phyloP scores from a whole-genome alignment of 441 rosid genomes.

The Erysimum cheiri region DNA sequence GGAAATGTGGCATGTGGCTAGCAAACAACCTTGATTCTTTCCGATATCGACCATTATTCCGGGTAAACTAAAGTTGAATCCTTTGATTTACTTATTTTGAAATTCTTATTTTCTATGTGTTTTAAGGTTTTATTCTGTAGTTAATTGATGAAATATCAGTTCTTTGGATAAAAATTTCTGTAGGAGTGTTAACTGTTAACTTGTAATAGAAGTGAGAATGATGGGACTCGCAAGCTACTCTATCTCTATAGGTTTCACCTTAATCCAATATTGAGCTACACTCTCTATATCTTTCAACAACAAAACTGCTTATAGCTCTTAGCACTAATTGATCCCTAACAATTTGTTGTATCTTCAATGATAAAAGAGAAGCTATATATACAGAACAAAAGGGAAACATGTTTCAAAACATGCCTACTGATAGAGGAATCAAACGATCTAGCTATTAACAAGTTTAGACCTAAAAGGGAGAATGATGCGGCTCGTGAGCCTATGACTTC shows the following conservation, averaged over 20 bases:
- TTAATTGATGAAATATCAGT: neutral
- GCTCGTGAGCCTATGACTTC: slow-evolving; percentile 33
- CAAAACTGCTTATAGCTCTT: slow-evolving; percentile 5
- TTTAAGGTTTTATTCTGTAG: neutral
- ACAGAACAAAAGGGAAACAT: neutral
- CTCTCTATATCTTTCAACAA: neutral
- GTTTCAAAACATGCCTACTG: slow-evolving; percentile 19
- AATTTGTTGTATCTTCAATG: neutral
- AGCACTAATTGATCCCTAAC: slow-evolving; percentile 21
- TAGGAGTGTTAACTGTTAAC: neutral
- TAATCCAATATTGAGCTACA: neutral
- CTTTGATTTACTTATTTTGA: too few species aligned
- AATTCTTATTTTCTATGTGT: neutral
- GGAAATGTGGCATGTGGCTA: too few species aligned
- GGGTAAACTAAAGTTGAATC: too few species aligned
- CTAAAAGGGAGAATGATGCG: slow-evolving; percentile 25
- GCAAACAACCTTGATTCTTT: too few species aligned
- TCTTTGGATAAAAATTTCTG: neutral
- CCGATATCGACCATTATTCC: too few species aligned
- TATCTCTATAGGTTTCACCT: neutral
- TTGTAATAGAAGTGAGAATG: slow-evolving; percentile 15
- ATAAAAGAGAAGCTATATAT: slow-evolving; percentile 24
- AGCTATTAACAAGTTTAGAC: slow-evolving; percentile 2
- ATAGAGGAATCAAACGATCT: slow-evolving; percentile 6
- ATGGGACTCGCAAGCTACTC: slow-evolving; percentile 15